These are phyloP conservation scores for Lasiodiplodia citricola DNA, from an alignment of 2,329 filamentous ascomycete species.

Conservation along the genomic window DNA sequence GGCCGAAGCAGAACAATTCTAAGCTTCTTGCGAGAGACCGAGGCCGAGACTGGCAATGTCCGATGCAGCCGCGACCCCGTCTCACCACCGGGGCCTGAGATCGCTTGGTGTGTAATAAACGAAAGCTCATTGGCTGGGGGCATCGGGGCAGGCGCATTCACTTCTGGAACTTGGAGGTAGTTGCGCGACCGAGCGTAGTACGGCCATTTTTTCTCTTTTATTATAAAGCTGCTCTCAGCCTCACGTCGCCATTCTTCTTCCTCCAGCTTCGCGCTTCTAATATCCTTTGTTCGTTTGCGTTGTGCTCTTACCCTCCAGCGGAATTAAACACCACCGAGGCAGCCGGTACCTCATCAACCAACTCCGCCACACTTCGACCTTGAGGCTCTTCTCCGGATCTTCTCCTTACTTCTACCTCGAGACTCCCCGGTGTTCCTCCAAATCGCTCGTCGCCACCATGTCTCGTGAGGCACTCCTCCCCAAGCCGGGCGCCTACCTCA, in stretches of 20 bases:
- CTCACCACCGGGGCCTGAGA: conserved; percentile 9
- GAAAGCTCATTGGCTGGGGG: background rate
- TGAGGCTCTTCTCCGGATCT: background rate
- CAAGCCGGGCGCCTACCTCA: conserved; percentile 17
- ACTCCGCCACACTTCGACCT: background rate
- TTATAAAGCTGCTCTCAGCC: background rate
- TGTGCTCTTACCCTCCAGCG: background rate
- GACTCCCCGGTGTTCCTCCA: background rate
- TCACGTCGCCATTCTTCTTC: background rate
- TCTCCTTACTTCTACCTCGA: background rate
- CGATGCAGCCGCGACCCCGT: background rate
- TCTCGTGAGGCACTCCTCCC: conserved; percentile 17
- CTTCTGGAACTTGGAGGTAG: background rate
- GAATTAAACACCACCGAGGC: conserved; percentile 16
- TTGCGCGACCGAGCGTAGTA: background rate
- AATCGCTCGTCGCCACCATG: background rate
- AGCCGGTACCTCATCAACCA: background rate
- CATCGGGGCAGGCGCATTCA: background rate
- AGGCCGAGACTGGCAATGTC: background rate
- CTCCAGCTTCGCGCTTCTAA: background rate
- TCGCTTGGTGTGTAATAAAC: background rate
- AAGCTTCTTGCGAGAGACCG: background rate
- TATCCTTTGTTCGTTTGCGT: background rate
- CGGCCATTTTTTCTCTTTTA: background rate
- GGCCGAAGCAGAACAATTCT: background rate